Base-by-base conservation (phyloP, 2,329 filamentous ascomycete genomes). In the Ophiostoma sp. region DNA sequence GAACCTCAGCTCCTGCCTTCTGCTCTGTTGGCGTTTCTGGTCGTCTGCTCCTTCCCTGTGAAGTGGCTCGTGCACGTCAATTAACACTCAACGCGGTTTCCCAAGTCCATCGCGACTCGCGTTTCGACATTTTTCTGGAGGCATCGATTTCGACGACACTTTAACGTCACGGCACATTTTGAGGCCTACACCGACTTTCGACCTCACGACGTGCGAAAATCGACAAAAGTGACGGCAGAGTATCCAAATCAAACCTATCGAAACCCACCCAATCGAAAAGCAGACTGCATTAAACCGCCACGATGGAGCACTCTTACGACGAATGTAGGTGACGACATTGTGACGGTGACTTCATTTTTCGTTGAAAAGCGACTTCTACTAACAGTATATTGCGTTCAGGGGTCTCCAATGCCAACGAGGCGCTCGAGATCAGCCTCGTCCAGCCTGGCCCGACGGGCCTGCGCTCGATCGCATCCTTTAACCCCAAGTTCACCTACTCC, bases 401-500 rank as follows among this genome's bases (percentile, higher is more conserved):
- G 90, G 85, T 88, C 70, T 82, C 83, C 74, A 84, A 87, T 78
- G 85, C 89, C 79, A 91, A 88, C 77, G 87, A 92, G 77, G 89
- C 89, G 73, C 80, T 92, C 77, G 84, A 83, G 71, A 86, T 94
- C 78, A 89, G 87, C 70, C 85, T 93, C 48, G 83, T 89, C 22
- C 83, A 84, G 55, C 85, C 87, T 12, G 82, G 84, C 6, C 81
- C 84, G 22, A 82, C 82, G 8, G 84, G 85, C 76, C 79, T 87
- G 69, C 89, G 88, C 78, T 88, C 87, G 42, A 83, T 91, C 77
- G 87, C 88, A 33, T 87, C 88, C 36, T 98, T 99, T 82, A 87
- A 93, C 75, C 97, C 96, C 0, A 88, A 89, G 79, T 97, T 95
- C 81, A 98, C 95, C 22, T 97, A 98, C 82, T 86, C 93, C 1